phyloP scores from a whole-genome alignment of 2,329 filamentous ascomycete genomes.

The Incumbomyces lentus region DNA sequence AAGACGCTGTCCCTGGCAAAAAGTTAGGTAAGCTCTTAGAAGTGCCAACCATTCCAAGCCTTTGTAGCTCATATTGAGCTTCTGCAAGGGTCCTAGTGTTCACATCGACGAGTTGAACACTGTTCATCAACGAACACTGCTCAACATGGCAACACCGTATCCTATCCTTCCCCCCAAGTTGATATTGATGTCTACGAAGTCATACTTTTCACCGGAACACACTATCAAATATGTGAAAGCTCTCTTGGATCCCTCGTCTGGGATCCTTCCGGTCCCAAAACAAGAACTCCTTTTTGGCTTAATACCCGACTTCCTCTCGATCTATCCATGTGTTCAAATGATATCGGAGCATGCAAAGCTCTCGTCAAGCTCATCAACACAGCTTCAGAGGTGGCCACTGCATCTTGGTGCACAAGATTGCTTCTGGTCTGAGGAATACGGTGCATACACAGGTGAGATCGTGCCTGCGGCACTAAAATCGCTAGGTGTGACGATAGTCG shows the following conservation, averaged over 20 bases:
- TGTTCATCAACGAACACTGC: no score
- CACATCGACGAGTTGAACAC: no score
- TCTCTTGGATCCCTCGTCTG: conserved; percentile 39
- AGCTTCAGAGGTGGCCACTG: conserved; percentile 35
- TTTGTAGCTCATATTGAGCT: no score
- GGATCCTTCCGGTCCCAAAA: conserved; percentile 31
- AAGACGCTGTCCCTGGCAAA: no score
- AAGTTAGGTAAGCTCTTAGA: no score
- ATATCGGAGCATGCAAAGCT: conserved; percentile 26
- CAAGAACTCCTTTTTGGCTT: conserved; percentile 60
- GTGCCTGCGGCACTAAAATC: conserved; percentile 58
- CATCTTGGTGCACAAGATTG: conserved; percentile 67
- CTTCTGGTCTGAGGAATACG: conserved; percentile 53
- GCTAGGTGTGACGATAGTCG: conserved; percentile 61
- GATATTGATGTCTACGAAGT: conserved; percentile 65
- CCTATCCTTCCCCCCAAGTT: conserved; percentile 46
- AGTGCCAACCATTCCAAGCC: no score
- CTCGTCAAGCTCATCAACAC: conserved; percentile 12
- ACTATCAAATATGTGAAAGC: conserved; percentile 48
- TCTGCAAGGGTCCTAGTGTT: no score
- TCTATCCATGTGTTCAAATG: conserved; percentile 39
- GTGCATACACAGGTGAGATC: conserved; percentile 69
- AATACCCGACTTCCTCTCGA: conserved; percentile 65
- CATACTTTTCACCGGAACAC: conserved; percentile 63
- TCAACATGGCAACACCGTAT: conserved; percentile 13